These are phyloP conservation scores for Monosporascus sp. DNA, from an alignment of 2,329 filamentous ascomycete species.

Conservation along the genomic window DNA sequence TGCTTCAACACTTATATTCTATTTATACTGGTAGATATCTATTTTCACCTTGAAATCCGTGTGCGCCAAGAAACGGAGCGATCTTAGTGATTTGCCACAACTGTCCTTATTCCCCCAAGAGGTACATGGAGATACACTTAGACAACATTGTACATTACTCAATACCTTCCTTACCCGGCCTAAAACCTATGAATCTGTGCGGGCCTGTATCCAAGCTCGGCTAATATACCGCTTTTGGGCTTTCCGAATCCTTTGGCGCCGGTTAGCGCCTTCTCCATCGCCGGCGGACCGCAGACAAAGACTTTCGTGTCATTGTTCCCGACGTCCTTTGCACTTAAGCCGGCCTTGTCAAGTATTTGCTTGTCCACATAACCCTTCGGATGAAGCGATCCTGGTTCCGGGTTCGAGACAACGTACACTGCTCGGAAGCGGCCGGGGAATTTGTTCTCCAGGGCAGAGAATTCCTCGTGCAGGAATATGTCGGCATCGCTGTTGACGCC, in stretches of 20 bases:
- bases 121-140: no score
- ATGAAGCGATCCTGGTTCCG: conserved; percentile 34
- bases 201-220: conserved; percentile 52
- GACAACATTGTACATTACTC: no score
- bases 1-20: no score
- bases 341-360: conserved; percentile 48
- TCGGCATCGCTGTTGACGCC: conserved; percentile 63
- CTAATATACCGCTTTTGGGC: conserved; percentile 44
- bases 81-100: no score
- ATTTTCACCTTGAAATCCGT: no score
- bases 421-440: conserved; percentile 53
- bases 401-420: conserved; percentile 52
- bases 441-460: conserved; percentile 43
- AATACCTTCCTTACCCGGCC: not conserved
- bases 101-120: no score
- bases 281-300: conserved; percentile 64
- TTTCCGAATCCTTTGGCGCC: conserved; percentile 30
- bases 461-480: conserved; percentile 52
- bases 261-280: conserved; percentile 56
- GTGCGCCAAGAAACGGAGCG: no score
- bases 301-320: conserved; percentile 47
- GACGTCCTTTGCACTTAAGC: conserved; percentile 23
- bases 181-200: conserved; percentile 57
- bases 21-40: no score
- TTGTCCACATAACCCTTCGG: conserved; percentile 54